These are phyloP conservation scores for Asterella californica DNA, from an alignment of 225 moss, liverwort and hornwort species.

Conservation along the genomic window DNA sequence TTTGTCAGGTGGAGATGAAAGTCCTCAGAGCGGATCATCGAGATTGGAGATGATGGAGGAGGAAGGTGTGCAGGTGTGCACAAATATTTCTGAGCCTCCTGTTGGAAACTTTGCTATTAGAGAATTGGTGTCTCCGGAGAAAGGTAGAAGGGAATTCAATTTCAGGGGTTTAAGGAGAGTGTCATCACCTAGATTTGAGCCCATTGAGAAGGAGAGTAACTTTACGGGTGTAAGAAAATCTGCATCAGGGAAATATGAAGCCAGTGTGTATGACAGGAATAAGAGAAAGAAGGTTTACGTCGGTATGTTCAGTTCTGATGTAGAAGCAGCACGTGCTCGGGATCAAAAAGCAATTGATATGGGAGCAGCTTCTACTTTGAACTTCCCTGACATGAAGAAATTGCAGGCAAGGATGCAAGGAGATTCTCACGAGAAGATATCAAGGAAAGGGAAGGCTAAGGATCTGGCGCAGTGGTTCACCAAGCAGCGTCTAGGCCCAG, in stretches of 20 bases:
- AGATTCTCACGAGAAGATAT: constrained; percentile 45
- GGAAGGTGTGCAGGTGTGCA: constrained; percentile 39
- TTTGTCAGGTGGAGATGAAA: constrained; percentile 27
- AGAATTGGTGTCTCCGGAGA: constrained; percentile 34
- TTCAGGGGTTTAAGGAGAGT: constrained; percentile 20
- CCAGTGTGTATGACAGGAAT: constrained; percentile 66
- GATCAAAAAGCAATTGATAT: constrained; percentile 63
- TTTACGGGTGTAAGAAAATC: constrained; percentile 64
- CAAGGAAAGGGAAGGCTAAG: constrained; percentile 68
- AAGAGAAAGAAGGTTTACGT: constrained; percentile 75
- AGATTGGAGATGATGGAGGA: constrained; percentile 29
- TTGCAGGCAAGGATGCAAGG: constrained; percentile 53
- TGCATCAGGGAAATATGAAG: constrained; percentile 68
- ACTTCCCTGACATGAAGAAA: constrained; percentile 54
- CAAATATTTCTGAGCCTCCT: constrained; percentile 30
- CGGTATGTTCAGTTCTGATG: constrained; percentile 54
- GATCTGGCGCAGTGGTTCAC: constrained; percentile 77
- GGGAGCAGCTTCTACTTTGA: constrained; percentile 60
- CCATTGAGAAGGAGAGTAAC: constrained; percentile 47
- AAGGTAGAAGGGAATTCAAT: constrained; percentile 31
- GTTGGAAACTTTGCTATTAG: constrained; percentile 43
- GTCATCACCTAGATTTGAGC: constrained; percentile 23
- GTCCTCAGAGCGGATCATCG: constrained; percentile 29
- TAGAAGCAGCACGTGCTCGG: constrained; percentile 61
- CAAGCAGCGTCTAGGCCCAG: constrained; percentile 42